A percentile compares a stretch with the other conserved stretches of the same genome.
These are phyloP conservation scores for Aspergillus sojae DNA, from an alignment of 2,329 filamentous ascomycete genomes.

Conservation along the genomic window DNA sequence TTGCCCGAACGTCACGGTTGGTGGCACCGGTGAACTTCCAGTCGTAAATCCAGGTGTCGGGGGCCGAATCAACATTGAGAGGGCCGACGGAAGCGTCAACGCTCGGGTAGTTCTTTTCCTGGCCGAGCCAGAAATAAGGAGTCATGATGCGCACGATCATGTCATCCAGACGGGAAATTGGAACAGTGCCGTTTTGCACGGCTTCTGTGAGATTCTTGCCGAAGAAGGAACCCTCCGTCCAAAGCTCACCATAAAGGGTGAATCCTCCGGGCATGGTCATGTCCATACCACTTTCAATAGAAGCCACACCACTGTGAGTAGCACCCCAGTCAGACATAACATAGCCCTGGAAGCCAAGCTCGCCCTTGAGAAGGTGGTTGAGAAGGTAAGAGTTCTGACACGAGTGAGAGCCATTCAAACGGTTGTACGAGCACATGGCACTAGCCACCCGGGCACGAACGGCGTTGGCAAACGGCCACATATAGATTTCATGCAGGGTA, in stretches of 20 bases:
- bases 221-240: slow-evolving; percentile 16
- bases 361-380: slow-evolving; percentile 52
- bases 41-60: slow-evolving; percentile 32
- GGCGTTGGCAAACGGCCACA: slow-evolving; percentile 76
- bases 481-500: slow-evolving; percentile 73
- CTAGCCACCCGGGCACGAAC: slow-evolving; percentile 64
- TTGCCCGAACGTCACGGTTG: slow-evolving; percentile 63
- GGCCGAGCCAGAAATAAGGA: slow-evolving; percentile 48
- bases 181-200: slow-evolving; percentile 52
- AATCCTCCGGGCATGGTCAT: slow-evolving; percentile 60
- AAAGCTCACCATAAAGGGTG: not conserved
- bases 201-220: slow-evolving; percentile 52
- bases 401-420: slow-evolving; percentile 50
- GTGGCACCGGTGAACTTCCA: slow-evolving; percentile 15
- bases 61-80: slow-evolving; percentile 18
- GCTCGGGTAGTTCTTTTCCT: slow-evolving; percentile 47
- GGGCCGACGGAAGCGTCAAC: slow-evolving; percentile 24
- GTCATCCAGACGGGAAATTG: slow-evolving; percentile 47
- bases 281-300: slow-evolving; percentile 49
- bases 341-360: slow-evolving; percentile 55
- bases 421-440: slow-evolving; percentile 50
- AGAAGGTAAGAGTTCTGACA: slow-evolving; percentile 52
- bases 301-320: slow-evolving; percentile 47
- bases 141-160: slow-evolving; percentile 52
- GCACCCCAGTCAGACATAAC: slow-evolving; percentile 51